Evolutionary conservation across 805 yeast genomes (phyloP).

Genomic region (Priceomyces fermenticarens): DNA sequence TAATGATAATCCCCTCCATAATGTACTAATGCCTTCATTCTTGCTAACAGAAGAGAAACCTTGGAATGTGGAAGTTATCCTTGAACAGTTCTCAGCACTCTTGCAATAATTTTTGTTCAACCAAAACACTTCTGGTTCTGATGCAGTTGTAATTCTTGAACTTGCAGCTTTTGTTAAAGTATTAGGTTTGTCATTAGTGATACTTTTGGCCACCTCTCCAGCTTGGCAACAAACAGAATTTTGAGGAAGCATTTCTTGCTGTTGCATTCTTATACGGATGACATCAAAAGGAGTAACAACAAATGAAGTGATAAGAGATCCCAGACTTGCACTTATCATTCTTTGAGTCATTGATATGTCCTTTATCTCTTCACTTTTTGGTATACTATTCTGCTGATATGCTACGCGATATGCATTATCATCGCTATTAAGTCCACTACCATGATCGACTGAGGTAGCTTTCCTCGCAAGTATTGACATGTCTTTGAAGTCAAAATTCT

Average conservation of each 20-base stretch:
- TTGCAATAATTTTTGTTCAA: slow-evolving; percentile 34
- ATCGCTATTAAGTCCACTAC: not conserved
- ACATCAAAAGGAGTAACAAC: slow-evolving; percentile 83
- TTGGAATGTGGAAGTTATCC: slow-evolving; percentile 67
- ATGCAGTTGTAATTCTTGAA: slow-evolving; percentile 25
- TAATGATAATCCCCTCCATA: slow-evolving; percentile 87
- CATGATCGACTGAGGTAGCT: not conserved
- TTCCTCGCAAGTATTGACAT: slow-evolving; percentile 1
- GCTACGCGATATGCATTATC: not conserved
- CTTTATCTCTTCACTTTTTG: slow-evolving; percentile 1
- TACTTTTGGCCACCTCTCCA: slow-evolving; percentile 17
- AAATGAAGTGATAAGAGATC: slow-evolving; percentile 68
- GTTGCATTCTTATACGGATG: slow-evolving; percentile 72
- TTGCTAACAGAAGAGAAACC: slow-evolving; percentile 65
- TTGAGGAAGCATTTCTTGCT: slow-evolving; percentile 58
- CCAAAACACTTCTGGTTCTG: slow-evolving; percentile 30
- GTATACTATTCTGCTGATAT: not conserved
- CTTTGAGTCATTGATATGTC: slow-evolving; percentile 54
- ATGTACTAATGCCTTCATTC: slow-evolving; percentile 70
- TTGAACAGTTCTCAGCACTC: slow-evolving; percentile 38
- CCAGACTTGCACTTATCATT: slow-evolving; percentile 77
- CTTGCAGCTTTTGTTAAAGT: slow-evolving; percentile 14
- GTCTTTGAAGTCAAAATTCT: not conserved
- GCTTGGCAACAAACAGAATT: slow-evolving; percentile 24
- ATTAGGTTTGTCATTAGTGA: slow-evolving; percentile 4